Percentiles rank a stretch among this genome's conserved stretches.
phyloP scores from a whole-genome alignment of 2,329 filamentous ascomycete species.

The Phaeoacremonium minimum region DNA sequence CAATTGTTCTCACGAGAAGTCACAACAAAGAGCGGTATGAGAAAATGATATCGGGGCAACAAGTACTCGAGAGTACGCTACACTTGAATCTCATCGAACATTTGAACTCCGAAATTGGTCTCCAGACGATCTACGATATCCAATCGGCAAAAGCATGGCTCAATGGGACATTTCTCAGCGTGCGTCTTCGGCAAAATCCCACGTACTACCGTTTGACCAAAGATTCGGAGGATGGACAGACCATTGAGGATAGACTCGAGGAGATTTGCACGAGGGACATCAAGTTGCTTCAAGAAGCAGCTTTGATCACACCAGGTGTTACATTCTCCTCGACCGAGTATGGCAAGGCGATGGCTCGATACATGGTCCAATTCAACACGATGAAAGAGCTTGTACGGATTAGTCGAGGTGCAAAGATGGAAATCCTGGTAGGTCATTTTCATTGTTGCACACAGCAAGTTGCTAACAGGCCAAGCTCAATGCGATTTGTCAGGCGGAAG shows the following conservation, averaged over 20 bases:
- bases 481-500: constrained; percentile 60
- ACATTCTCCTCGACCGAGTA: constrained; percentile 63
- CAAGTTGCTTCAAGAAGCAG: constrained; percentile 53
- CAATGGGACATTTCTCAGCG: constrained; percentile 70
- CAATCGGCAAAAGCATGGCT: constrained; percentile 70
- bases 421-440: constrained; percentile 58
- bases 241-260: constrained; percentile 61
- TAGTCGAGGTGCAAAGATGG: constrained; percentile 53
- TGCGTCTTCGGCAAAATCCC: constrained; percentile 69
- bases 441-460: constrained; percentile 2
- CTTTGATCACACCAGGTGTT: constrained; percentile 46
- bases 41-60: constrained; percentile 67
- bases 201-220: constrained; percentile 63
- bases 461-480: constrained; percentile 49
- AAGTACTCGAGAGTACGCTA: constrained; percentile 72
- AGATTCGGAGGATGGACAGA: constrained; percentile 39
- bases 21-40: constrained; percentile 64
- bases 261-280: constrained; percentile 69
- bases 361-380: constrained; percentile 75
- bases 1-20: constrained; percentile 74
- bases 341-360: constrained; percentile 77
- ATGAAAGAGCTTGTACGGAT: constrained; percentile 69
- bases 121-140: constrained; percentile 66
- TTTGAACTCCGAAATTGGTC: constrained; percentile 76
- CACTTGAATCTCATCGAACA: constrained; percentile 80